Base-by-base conservation (phyloP, 2,329 filamentous ascomycete species). In the Apiospora malaysiana region DNA sequence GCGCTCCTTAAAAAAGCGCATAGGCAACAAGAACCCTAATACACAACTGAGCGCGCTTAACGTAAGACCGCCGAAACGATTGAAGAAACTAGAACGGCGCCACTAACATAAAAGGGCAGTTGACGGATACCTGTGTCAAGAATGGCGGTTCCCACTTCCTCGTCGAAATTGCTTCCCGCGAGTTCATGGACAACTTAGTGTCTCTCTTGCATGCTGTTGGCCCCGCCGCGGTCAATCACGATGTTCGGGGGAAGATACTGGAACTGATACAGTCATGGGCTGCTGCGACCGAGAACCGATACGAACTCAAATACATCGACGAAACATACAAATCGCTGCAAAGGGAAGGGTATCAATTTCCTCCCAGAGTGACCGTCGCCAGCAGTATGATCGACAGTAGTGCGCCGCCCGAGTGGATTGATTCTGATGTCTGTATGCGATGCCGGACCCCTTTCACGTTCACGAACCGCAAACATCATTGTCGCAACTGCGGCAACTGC, bases 391-490 rank as follows among this genome's bases (percentile, higher is more conserved):
- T 98, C 75, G 95, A 99, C 80, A 98, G 94, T 80, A 97, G 92
- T 78, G 96, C 96, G 92, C 96, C 96, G 12, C 96, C 96, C 0
- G 96, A 99, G 83, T 99, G 96, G 96, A 91, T 92, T 68, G 96
- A 99, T 82, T 98, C 95, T 14, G 96, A 99, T 78, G 95, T 99
- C 43, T 99, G 96, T 81, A 98, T 99, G 94, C 92, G 96, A 79
- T 99, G 96, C 81, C 91, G 96, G 76, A 98, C 95, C 16, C 84
- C 94, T 23, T 99, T 99, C 78, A 98, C 94, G 66, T 98, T 99
- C 79, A 99, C 95, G 70, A 99, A 99, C 81, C 92, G 96, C 78
- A 99, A 98, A 80, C 96, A 99, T 80, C 96, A 99, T 81, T 99
- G 96, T 79, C 91, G 96, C 75, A 99, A 99, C 81, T 99, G 96